These are phyloP conservation scores for Calycina marina DNA, from an alignment of 2,329 filamentous ascomycete species.

Conservation along the genomic window DNA sequence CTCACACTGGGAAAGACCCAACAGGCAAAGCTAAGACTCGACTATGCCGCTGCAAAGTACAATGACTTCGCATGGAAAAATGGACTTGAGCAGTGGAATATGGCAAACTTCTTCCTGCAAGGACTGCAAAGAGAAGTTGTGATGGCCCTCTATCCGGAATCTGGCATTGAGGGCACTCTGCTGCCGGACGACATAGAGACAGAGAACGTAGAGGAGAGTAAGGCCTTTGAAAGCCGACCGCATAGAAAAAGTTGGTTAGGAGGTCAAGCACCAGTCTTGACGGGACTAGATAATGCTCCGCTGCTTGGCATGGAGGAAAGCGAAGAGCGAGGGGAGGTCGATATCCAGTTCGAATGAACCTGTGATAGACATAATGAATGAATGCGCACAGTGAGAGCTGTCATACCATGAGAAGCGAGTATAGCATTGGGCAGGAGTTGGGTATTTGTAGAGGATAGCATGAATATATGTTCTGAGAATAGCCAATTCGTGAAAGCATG, in stretches of 20 bases:
- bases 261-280: constrained; percentile 25
- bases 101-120: constrained; percentile 37
- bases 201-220: constrained; percentile 35
- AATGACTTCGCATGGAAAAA: constrained; percentile 32
- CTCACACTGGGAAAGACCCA: constrained; percentile 59
- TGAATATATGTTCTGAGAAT: too few species aligned
- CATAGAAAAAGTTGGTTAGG: constrained; percentile 41
- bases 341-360: neutral
- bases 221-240: constrained; percentile 37
- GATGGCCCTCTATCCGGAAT: constrained; percentile 20
- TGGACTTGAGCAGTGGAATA: constrained; percentile 35
- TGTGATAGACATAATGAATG: too few species aligned
- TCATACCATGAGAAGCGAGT: too few species aligned
- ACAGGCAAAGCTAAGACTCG: constrained; percentile 65
- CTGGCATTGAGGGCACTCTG: constrained; percentile 11
- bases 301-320: neutral
- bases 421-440: too few species aligned
- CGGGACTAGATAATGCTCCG: constrained; percentile 27
- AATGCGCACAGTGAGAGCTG: too few species aligned
- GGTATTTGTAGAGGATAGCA: too few species aligned
- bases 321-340: neutral
- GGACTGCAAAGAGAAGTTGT: constrained; percentile 30
- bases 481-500: too few species aligned
- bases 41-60: constrained; percentile 48
- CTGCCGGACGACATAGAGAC: constrained; percentile 17